These are phyloP conservation scores for Penicillium sp. DNA, from an alignment of 2,329 filamentous ascomycete genomes.

Conservation along the genomic window DNA sequence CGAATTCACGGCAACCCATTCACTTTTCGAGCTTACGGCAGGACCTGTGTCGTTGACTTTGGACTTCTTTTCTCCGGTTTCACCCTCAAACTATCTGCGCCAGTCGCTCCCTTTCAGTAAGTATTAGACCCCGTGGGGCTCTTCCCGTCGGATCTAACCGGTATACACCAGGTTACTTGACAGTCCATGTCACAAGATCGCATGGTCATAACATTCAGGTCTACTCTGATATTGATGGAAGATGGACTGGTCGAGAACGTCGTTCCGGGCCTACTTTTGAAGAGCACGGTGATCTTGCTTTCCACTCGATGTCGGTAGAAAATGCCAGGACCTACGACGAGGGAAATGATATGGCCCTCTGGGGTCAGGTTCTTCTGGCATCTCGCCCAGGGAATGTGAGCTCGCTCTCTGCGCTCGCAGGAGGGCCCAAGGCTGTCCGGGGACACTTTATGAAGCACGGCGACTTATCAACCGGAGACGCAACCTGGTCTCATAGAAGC, in stretches of 20 bases:
- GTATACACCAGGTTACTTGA: constrained; percentile 38
- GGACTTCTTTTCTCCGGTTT: constrained; percentile 49
- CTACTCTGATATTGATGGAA: constrained; percentile 46
- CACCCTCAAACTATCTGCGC: constrained; percentile 42
- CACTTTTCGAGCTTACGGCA: constrained; percentile 41
- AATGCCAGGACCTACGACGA: constrained; percentile 36
- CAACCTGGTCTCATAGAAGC: constrained; percentile 28
- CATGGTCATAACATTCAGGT: constrained; percentile 37
- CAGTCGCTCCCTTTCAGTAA: constrained; percentile 47
- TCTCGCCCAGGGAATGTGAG: constrained; percentile 29
- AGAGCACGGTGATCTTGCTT: constrained; percentile 22
- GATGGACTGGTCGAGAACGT: constrained; percentile 41
- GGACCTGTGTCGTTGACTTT: constrained; percentile 36
- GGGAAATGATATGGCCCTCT: constrained; percentile 42
- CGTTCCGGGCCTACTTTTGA: constrained; percentile 26
- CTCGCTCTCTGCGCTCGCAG: constrained; percentile 32
- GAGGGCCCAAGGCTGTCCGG: constrained; percentile 27
- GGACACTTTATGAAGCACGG: constrained; percentile 35
- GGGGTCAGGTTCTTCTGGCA: constrained; percentile 45
- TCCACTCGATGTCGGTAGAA: constrained; percentile 36
- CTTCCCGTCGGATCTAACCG: neutral
- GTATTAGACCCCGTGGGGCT: neutral
- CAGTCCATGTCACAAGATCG: constrained; percentile 32
- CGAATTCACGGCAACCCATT: constrained; percentile 45
- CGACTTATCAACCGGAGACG: constrained; percentile 23